Base-by-base conservation (phyloP, 192 early-diverging fungal species). In the Neocallimastix lanati region DNA sequence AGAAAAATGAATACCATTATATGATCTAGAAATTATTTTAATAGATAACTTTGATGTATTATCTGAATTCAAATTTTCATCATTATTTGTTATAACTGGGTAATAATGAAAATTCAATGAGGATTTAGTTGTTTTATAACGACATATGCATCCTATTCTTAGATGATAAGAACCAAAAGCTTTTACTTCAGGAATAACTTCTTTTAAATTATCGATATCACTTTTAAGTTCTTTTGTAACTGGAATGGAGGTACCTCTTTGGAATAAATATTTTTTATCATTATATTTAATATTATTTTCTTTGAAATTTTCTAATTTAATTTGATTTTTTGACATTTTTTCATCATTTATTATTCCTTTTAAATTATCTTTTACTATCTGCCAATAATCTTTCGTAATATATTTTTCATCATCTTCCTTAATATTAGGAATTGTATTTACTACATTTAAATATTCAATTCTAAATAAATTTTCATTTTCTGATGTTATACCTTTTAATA, bases 91-190 rank as follows among this genome's bases (percentile, higher is more conserved):
- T 12, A 87, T 88, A 37, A 90, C 81, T 11, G 86, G 88, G 80
- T 84, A 85, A 80, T 89, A 88, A 78, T 85, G 84, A 77, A 88
- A 87, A 27, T 83, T 37, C 29, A 89, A 76, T 37, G 82, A 80
- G 0, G 88, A 83, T 77, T 84, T 85, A 78, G 80, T 82, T 16
- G 84, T 78, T 80, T 86, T 85, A 78, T 90, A 89, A 77, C 83
- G 82, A 79, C 81, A 84, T 5, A 82, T 78, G 58, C 86, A 90
- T 1, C 88, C 88, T 2, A 90, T 28, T 77, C 85, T 81, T 78
- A 90, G 86, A 78, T 87, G 88, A 80, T 87, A 90, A 3, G 87
- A 89, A 76, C 85, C 84, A 76, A 90, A 87, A 13, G 89, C 87
- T 12, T 86, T 83, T 37, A 89, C 78, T 30, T 87, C 82, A 16